Evolutionary conservation across 306 rosid genomes (phyloP), one percentile per base, ranked within the genome.

Genomic region (Canavalia gladiata): DNA sequence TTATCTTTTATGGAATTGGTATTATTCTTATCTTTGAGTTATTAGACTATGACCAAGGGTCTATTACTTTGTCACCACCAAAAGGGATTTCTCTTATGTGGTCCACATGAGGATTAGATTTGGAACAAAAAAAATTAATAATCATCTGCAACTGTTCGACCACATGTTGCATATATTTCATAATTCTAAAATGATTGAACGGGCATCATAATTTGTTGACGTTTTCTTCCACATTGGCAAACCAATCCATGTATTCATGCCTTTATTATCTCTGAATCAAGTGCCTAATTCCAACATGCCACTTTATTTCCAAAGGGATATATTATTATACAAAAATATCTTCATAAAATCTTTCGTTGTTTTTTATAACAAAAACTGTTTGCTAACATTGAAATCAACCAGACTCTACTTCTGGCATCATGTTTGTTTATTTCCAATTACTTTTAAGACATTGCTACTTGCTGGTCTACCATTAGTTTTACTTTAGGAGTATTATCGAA

Each of bases 91-190:
- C 25, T 74, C 41, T 52, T 8, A 13, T 56, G 31, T 78, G 81
- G 84, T 18, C 88, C 82, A 37, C 76, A 8, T 33, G 56, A 58
- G 66, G 78, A 78, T 81, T 65, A 50, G 77, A 77, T 78, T 52
- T 62, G 79, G 46, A 65, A 60, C 76, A 58, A 30, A 8, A 74
- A 67, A 77, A 83, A 64, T 84, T 46, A 52, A 73, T n/a, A 67
- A 50, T n/a, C n/a, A 64, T 78, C 47, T 77, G 75, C 65, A 29
- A 78, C 28, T 64, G 60, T 86, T 74, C 68, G 74, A 54, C 47
- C 56, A 39, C 84, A 69, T 54, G 76, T 63, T 71, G 84, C 83
- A 90, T 78, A 78, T 75, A 80, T 86, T 86, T 85, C 82, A 83
- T 50, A 37, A 75, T 65, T 75, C 69, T 76, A 75, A 57, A 79